Evolutionary conservation across 371 early-diverging fungal genomes (phyloP).

Genomic region (Apophysomyces variabilis): DNA sequence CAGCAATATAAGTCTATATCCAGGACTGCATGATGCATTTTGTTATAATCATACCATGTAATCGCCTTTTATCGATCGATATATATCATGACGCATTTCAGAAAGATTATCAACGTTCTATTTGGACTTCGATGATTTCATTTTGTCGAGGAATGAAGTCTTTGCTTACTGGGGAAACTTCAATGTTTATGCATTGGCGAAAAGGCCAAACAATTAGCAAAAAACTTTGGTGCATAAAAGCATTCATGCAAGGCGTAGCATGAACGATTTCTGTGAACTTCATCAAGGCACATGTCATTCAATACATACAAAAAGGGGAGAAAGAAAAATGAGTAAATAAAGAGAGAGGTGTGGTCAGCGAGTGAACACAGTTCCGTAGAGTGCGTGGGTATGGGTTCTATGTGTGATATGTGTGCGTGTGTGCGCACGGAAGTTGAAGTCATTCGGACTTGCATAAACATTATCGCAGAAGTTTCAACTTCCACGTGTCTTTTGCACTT

Average conservation of each 20-base stretch:
- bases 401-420: neutral
- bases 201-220: neutral
- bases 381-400: neutral
- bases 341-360: too few relatives aligned
- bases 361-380: too few relatives aligned
- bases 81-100: too few relatives aligned
- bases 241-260: slow-evolving; percentile 5
- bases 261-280: slow-evolving; percentile 1
- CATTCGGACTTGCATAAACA: slow-evolving; percentile 3
- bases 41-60: slow-evolving; percentile 1
- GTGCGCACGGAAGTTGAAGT: slow-evolving; percentile 6
- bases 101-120: too few relatives aligned
- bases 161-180: neutral
- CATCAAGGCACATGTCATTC: slow-evolving; percentile 2
- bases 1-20: neutral
- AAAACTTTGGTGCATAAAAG: neutral
- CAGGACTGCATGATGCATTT: slow-evolving; percentile 11
- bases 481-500: slow-evolving; percentile 9
- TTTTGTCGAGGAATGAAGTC: neutral
- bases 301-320: too few relatives aligned
- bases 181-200: slow-evolving; percentile 9
- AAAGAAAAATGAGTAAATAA: too few relatives aligned
- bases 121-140: too few relatives aligned
- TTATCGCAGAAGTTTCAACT: neutral
- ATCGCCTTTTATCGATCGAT: neutral